A percentile compares a stretch with the other conserved stretches of the same genome.
phyloP scores from a whole-genome alignment of 2,329 filamentous ascomycete genomes.

The Chrysosporium queenslandicum region DNA sequence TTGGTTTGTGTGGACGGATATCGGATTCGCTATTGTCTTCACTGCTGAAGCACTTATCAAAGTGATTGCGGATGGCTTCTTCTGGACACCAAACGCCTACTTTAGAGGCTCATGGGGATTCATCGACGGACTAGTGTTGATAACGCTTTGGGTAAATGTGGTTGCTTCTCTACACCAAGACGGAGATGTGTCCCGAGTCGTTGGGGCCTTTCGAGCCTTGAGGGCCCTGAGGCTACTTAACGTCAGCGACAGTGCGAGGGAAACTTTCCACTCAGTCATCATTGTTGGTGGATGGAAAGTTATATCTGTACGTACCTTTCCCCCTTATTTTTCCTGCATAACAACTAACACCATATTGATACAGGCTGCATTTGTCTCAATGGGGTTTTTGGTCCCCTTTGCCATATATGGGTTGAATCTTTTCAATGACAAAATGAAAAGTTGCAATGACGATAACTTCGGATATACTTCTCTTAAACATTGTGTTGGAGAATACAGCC shows the following conservation, averaged over 20 bases:
- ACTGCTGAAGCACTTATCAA: slow-evolving; percentile 81
- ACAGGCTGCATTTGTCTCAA: slow-evolving; percentile 75
- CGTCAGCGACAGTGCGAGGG: slow-evolving; percentile 86
- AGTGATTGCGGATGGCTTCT: slow-evolving; percentile 85
- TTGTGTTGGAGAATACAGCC: slow-evolving; percentile 76
- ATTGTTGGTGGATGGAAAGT: slow-evolving; percentile 93
- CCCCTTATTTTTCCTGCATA: not conserved
- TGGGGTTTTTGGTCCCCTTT: slow-evolving; percentile 90
- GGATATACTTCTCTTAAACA: slow-evolving; percentile 52
- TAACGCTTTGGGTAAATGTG: slow-evolving; percentile 94
- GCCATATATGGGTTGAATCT: slow-evolving; percentile 92
- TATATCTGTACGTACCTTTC: slow-evolving; percentile 53
- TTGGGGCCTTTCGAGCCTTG: slow-evolving; percentile 94
- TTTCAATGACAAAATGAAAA: slow-evolving; percentile 70
- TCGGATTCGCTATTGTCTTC: slow-evolving; percentile 81
- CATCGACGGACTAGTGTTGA: slow-evolving; percentile 81
- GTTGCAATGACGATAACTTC: slow-evolving; percentile 63
- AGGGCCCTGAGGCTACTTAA: slow-evolving; percentile 85
- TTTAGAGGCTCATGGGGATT: slow-evolving; percentile 94
- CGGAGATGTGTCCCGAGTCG: slow-evolving; percentile 74
- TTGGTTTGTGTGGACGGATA: slow-evolving; percentile 93
- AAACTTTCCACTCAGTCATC: slow-evolving; percentile 95
- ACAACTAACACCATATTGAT: slow-evolving; percentile 1
- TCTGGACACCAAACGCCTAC: slow-evolving; percentile 96
- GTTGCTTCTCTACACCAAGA: slow-evolving; percentile 70